Base-by-base conservation (phyloP, 805 yeast genomes). In the Candida sphagnicola region DNA sequence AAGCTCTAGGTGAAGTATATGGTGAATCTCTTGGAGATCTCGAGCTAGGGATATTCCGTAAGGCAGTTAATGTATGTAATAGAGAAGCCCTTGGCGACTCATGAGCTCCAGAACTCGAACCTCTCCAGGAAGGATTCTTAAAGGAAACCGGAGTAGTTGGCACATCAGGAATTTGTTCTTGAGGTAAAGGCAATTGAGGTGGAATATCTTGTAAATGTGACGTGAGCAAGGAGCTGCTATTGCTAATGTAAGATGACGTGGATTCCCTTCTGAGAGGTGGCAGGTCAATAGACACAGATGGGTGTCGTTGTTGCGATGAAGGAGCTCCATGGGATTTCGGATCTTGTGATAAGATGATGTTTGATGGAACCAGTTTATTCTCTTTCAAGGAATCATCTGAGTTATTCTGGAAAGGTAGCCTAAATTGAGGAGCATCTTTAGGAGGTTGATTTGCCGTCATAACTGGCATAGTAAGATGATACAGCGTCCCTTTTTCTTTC, bases 371-470 rank as follows among this genome's bases (percentile, higher is more conserved):
- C 5, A 18, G 31, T 21, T 29, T 34, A 3, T 24, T 8, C 23
- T 30, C 19, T 16, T 18, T 36, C 11, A 30, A 31, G n/a, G 25
- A 16, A 19, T 14, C 11, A 16, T 32, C 24, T 5, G 37, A 8
- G 18, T 43, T n/a, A 28, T 81, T 85, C 52, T 81, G 87, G 53
- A 83, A 84, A 0, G 91, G 91, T 12, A 78, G 65, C 51, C 93
- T 69, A 54, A 84, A 84, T 34, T 64, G 72, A 2, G 84, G 85
- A 1, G 70, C 62, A 4, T 67, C 75, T 19, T 62, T 48, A 5
- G 31, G 40, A 3, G 34, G 19, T 16, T 23, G 35, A 26, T 35
- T 40, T 26, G 43, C 38, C 1, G 47, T 45, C 4, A 59, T 54
- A 2, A 54, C 34, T 4, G 64, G 54, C 38, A 62, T 35, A 5